Conservation (phyloP, 164 flowering plant species). For the Berberis vulgaris region DNA sequence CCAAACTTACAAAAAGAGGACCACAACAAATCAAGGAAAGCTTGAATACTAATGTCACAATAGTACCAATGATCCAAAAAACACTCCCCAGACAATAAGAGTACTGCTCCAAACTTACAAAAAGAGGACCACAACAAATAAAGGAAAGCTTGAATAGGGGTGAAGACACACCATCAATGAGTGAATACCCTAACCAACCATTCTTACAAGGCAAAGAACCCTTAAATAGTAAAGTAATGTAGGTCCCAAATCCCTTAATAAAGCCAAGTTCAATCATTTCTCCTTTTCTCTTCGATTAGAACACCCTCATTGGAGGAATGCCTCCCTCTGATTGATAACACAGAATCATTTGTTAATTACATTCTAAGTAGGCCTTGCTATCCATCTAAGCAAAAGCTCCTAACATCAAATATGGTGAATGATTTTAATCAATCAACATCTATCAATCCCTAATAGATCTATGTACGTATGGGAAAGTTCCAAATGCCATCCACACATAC, state of each 20-base stretch:
- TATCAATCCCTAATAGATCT: neutral
- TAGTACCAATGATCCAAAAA: too few relatives aligned
- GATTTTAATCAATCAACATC: slow-evolving; percentile 48
- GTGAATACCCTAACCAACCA: slow-evolving; percentile 3
- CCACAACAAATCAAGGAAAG: too few relatives aligned
- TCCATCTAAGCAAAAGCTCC: slow-evolving; percentile 65
- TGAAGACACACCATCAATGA: neutral
- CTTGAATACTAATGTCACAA: too few relatives aligned
- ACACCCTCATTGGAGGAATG: slow-evolving; percentile 5
- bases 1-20: too few relatives aligned
- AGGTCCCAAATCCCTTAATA: slow-evolving; percentile 39
- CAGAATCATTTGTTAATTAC: slow-evolving; percentile 14
- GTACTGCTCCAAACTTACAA: too few relatives aligned
- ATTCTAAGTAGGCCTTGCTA: slow-evolving; percentile 51
- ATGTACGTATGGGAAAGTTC: slow-evolving; percentile 12
- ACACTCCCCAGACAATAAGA: too few relatives aligned
- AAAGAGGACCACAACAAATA: too few relatives aligned
- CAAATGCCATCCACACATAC: neutral
- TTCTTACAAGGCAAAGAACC: slow-evolving; percentile 4
- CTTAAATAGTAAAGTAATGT: neutral
- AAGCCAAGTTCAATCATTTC: slow-evolving; percentile 61
- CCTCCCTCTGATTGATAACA: slow-evolving; percentile 28
- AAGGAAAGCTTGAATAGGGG: too few relatives aligned
- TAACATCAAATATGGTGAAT: slow-evolving; percentile 63
- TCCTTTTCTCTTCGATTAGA: slow-evolving; percentile 27